Base-by-base conservation (phyloP, 768 basidiomycete genomes). In the Trametes maxima region DNA sequence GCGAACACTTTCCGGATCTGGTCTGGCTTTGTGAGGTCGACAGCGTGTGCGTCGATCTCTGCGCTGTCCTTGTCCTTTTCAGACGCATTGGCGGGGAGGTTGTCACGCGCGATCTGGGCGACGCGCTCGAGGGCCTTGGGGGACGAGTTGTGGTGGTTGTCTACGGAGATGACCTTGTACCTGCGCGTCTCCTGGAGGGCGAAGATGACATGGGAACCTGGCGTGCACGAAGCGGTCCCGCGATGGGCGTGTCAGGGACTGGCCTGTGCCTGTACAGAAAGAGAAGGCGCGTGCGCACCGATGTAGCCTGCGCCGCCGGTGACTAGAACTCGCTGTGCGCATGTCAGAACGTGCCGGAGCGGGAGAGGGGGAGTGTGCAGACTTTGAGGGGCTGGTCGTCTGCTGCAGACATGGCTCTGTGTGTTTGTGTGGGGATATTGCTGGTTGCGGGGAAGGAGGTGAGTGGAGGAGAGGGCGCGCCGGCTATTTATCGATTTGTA, bases 151-250 rank as follows among this genome's bases (percentile, higher is more conserved):
- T 94, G 87, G 78, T 90, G 80, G 79, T 98, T 98, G 79, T 99
- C 97, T 68, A 98, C 83, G 22, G 95, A 90, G 65, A 98, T 86
- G 68, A 98, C 94, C 72, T 90, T 92, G 83, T 91, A 99, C 64
- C 87, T 80, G 60, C 94, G 85, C 13, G 94, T 93, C 71, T 92
- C 83, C 66, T 97, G 87, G 42, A 97, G 79, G 49, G 85, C 80
- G 61, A 90, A 92, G 65, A 98, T 87, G 72, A 98, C 89, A 77
- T 99, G 97, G 25, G 95, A 96, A 70, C 95, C 96, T 94, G 70
- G 61, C 35, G 66, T 57, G 33, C 42, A 59, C 57, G 51, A 43
- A 62, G 28, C 46, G 58, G 51, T 57, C 39, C 25, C 46, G 47
- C 47, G 56, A 16, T 21, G 39, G 12, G 43, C 19, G 65, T 63